Conservation (phyloP, 495 filamentous ascomycete genomes). For the Aspergillus incahuasiensis region DNA sequence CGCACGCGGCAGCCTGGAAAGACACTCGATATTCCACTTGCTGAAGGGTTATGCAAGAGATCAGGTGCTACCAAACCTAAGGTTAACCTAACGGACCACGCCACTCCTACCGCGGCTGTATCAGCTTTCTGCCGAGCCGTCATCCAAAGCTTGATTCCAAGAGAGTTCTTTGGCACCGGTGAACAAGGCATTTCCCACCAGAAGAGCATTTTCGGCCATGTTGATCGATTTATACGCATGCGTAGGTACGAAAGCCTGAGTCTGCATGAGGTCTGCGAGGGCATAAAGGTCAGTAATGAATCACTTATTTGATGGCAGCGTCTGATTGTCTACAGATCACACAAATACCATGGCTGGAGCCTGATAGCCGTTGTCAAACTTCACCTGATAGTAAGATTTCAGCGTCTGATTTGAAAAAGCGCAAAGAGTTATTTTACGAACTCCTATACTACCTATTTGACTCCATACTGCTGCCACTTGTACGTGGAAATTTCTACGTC, state of each 20-base stretch:
- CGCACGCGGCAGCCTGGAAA: neutral
- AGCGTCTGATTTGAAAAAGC: conserved; percentile 68
- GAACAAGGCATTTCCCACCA: conserved; percentile 53
- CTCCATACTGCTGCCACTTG: conserved; percentile 80
- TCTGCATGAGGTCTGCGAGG: conserved; percentile 72
- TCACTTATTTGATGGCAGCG: neutral
- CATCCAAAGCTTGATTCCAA: conserved; percentile 68
- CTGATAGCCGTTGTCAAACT: conserved; percentile 22
- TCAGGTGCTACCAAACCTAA: conserved; percentile 16
- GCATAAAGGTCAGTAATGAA: conserved; percentile 58
- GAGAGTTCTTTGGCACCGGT: conserved; percentile 66
- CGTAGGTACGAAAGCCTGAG: conserved; percentile 77
- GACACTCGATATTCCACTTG: no score
- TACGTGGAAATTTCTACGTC: conserved; percentile 86
- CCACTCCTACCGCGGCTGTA: conserved; percentile 63
- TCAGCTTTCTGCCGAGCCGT: conserved; percentile 87
- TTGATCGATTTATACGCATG: conserved; percentile 72
- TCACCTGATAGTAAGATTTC: conserved; percentile 50
- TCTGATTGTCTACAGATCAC: conserved; percentile 44
- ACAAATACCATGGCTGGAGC: conserved; percentile 67
- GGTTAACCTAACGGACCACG: conserved; percentile 58
- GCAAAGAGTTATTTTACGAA: conserved; percentile 73
- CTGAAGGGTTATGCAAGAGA: no score
- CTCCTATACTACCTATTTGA: conserved; percentile 92
- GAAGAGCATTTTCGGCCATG: conserved; percentile 52